Conservation (phyloP, 1,284 basidiomycete species). For the Mycosarcoma maydis region DNA sequence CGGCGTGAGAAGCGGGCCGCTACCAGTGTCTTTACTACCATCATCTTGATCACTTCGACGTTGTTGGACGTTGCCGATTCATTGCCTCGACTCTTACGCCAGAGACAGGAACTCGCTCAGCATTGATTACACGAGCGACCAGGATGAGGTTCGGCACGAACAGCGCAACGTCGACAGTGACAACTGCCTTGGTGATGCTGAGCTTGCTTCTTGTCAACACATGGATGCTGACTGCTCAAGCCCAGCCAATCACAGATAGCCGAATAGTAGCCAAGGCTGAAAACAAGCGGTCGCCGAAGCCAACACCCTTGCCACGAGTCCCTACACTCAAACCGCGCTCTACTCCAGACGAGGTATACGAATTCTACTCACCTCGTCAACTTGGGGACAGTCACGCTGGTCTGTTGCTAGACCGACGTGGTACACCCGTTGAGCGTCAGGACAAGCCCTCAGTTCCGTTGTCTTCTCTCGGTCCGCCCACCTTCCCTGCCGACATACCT, state of each 20-base stretch:
- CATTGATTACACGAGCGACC: not conserved
- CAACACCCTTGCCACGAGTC: conserved; percentile 29
- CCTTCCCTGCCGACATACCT: conserved; percentile 48
- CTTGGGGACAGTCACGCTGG: not conserved
- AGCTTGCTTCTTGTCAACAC: not conserved
- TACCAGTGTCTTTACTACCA: not conserved
- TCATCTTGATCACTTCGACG: conserved; percentile 2
- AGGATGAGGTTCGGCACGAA: conserved; percentile 1
- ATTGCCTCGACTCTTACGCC: no score
- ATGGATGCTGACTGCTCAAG: not conserved
- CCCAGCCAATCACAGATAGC: conserved; percentile 10
- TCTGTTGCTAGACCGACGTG: not conserved
- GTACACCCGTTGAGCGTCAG: conserved; percentile 12
- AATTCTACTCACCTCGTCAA: conserved; percentile 37
- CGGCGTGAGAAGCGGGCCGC: no score
- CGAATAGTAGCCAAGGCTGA: not conserved
- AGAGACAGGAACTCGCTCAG: not conserved
- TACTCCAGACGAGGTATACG: conserved; percentile 46
- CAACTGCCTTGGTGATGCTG: not conserved
- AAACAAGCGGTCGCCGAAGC: conserved; percentile 13
- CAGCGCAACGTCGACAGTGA: not conserved
- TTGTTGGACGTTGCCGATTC: no score
- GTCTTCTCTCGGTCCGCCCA: conserved; percentile 39
- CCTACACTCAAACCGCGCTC: conserved; percentile 23
- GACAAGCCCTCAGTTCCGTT: conserved; percentile 48